Base-by-base conservation (phyloP, 1,284 basidiomycete genomes). In the Singerocomus inundabilis region DNA sequence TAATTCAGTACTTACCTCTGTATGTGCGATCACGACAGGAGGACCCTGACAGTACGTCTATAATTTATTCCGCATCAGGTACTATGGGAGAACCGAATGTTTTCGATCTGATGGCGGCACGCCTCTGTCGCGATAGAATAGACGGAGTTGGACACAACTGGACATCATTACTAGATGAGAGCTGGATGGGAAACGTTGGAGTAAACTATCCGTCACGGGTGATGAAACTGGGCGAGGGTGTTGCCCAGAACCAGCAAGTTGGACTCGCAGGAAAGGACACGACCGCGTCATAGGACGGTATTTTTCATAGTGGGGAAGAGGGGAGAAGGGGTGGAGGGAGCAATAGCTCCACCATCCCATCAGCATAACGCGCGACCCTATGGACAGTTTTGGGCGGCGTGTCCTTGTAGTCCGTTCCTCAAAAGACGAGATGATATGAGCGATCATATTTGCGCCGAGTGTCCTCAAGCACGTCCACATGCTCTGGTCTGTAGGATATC, bases 11-110 rank as follows among this genome's bases (percentile, higher is more conserved):
- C 46, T 8, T 39, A 48, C 51, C 54, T 57, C 49, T 37, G 51
- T 40, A 52, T 38, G 39, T 46, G 26, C 28, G 38, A 50, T 64
- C 48, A 56, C 36, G 51, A 49, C 45, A n/a, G n/a, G n/a, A 33
- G 48, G 50, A 57, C 60, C 52, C 46, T 65, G 46, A 43, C 30
- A 37, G 37, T 44, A 51, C 40, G 13, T 46, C 42, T 39, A 40
- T 46, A 61, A 58, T 38, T 52, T 51, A 52, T 51, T 50, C 56
- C 50, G 3, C 39, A 56, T 63, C 52, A 40, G 44, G 62, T 34
- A 35, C 36, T 43, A 31, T 52, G 53, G 44, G 52, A 53, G 42
- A 36, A 35, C 38, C 38, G 30, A 49, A 39, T 33, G 42, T n/a
- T 54, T 61, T 57, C 45, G 49, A 52, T 53, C 37, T 49, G 59